phyloP scores from a whole-genome alignment of 805 yeast species.

The Grigorovia jiainica region DNA sequence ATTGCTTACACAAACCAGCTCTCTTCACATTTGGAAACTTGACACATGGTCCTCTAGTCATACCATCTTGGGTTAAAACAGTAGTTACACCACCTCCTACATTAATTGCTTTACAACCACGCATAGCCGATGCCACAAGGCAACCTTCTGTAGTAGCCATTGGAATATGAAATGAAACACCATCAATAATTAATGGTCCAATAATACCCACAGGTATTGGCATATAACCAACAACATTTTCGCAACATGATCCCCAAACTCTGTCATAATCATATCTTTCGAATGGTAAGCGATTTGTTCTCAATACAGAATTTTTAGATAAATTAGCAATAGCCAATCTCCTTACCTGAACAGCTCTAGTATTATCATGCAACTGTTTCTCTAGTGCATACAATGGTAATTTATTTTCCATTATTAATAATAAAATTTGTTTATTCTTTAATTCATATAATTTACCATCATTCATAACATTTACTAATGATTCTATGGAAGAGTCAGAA shows the following conservation, averaged over 20 bases:
- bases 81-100: conserved; percentile 95
- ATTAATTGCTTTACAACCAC: conserved; percentile 97
- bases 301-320: conserved; percentile 74
- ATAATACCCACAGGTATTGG: conserved; percentile 97
- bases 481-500: conserved; percentile 48
- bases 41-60: conserved; percentile 99
- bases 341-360: conserved; percentile 90
- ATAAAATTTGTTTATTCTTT: conserved; percentile 61
- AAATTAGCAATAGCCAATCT: conserved; percentile 82
- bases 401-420: conserved; percentile 63
- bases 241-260: conserved; percentile 98
- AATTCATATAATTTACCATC: conserved; percentile 63
- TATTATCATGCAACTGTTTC: conserved; percentile 77
- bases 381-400: conserved; percentile 91
- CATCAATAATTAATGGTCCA: conserved; percentile 91
- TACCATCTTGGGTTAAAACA: conserved; percentile 89
- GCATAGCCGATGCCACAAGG: conserved; percentile 94
- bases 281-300: conserved; percentile 66
- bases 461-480: conserved; percentile 43
- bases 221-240: conserved; percentile 92
- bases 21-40: conserved; percentile 71
- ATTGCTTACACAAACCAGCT: conserved; percentile 89
- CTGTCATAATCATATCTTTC: conserved; percentile 83
- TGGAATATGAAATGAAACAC: conserved; percentile 81
- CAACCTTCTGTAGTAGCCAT: conserved; percentile 99